phyloP scores from a whole-genome alignment of 2,329 filamentous ascomycete genomes.

The Metarhizium robertsii region DNA sequence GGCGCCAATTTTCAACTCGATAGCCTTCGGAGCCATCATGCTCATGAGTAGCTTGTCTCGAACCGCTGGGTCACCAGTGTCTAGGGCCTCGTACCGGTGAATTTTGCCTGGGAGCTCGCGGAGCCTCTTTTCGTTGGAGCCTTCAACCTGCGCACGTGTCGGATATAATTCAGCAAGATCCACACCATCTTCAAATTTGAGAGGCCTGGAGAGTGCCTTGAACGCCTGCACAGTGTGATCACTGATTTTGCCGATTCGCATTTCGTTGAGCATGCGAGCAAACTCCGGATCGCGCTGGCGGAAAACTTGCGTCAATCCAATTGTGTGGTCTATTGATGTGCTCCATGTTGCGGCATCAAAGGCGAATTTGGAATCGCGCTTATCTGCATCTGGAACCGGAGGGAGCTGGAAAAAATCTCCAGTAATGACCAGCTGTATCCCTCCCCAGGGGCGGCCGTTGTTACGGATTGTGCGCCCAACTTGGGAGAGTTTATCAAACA shows the following conservation, averaged over 20 bases:
- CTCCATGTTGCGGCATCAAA: slow-evolving; percentile 91
- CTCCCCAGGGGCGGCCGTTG: slow-evolving; percentile 87
- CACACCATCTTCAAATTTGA: slow-evolving; percentile 65
- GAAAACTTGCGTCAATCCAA: slow-evolving; percentile 91
- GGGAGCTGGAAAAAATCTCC: slow-evolving; percentile 97
- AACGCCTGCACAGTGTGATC: slow-evolving; percentile 71
- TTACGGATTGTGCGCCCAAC: slow-evolving; percentile 80
- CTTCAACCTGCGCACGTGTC: slow-evolving; percentile 80
- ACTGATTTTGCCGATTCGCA: slow-evolving; percentile 78
- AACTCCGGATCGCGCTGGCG: slow-evolving; percentile 87
- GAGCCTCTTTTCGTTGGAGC: slow-evolving; percentile 71
- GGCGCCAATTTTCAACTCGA: slow-evolving; percentile 80
- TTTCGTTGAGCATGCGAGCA: slow-evolving; percentile 93
- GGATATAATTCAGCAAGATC: slow-evolving; percentile 79
- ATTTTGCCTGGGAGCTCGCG: slow-evolving; percentile 57
- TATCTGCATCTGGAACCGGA: slow-evolving; percentile 73
- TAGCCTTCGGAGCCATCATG: slow-evolving; percentile 81
- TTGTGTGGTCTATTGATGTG: slow-evolving; percentile 89
- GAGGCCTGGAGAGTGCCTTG: slow-evolving; percentile 58
- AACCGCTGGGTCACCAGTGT: slow-evolving; percentile 62
- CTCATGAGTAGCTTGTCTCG: slow-evolving; percentile 74
- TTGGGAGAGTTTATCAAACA: slow-evolving; percentile 91
- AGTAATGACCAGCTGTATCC: slow-evolving; percentile 90
- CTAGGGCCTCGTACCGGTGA: slow-evolving; percentile 62
- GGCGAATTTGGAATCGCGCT: slow-evolving; percentile 68